These are phyloP conservation scores for Pseudogymnoascus sp. DNA, from an alignment of 2,329 filamentous ascomycete species.

Conservation along the genomic window DNA sequence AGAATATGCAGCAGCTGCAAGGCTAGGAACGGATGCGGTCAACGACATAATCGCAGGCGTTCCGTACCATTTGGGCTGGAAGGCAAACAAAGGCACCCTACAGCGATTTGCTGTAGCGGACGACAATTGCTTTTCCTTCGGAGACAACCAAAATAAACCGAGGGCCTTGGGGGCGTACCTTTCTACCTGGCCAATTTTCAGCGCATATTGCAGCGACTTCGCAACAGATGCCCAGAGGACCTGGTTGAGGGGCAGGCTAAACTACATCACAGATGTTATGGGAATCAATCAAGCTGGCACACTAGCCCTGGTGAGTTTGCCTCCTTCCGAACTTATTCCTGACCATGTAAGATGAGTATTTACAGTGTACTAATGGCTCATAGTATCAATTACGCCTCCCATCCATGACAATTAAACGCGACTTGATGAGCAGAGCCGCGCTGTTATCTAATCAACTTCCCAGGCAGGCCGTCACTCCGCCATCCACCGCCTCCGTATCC, in stretches of 20 bases:
- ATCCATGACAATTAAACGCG: slow-evolving; percentile 52
- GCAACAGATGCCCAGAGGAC: slow-evolving; percentile 49
- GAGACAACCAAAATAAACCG: slow-evolving; percentile 37
- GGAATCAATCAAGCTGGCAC: slow-evolving; percentile 52
- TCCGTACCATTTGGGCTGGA: slow-evolving; percentile 56
- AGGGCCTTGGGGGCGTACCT: slow-evolving; percentile 53
- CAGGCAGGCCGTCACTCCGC: background rate
- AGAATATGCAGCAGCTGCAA: slow-evolving; percentile 49
- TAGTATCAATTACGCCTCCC: slow-evolving; percentile 52
- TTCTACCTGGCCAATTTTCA: slow-evolving; percentile 50
- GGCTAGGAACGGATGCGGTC: slow-evolving; percentile 44
- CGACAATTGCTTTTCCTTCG: slow-evolving; percentile 39
- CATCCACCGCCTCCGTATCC: background rate
- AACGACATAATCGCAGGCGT: slow-evolving; percentile 52
- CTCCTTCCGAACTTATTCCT: background rate
- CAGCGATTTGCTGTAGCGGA: slow-evolving; percentile 23
- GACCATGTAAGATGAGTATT: slow-evolving; percentile 4
- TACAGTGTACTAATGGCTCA: background rate
- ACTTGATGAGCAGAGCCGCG: slow-evolving; percentile 31
- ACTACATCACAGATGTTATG: slow-evolving; percentile 46
- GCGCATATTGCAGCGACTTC: slow-evolving; percentile 48
- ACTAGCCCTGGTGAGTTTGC: slow-evolving; percentile 40
- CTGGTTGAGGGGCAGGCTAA: slow-evolving; percentile 47
- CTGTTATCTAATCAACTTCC: background rate
- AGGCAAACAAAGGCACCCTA: slow-evolving; percentile 37